A percentile compares a stretch with the other conserved stretches of the same genome.
These are phyloP conservation scores for Geotrichum klebahnii DNA, from an alignment of 1,139 yeast species.

Conservation along the genomic window DNA sequence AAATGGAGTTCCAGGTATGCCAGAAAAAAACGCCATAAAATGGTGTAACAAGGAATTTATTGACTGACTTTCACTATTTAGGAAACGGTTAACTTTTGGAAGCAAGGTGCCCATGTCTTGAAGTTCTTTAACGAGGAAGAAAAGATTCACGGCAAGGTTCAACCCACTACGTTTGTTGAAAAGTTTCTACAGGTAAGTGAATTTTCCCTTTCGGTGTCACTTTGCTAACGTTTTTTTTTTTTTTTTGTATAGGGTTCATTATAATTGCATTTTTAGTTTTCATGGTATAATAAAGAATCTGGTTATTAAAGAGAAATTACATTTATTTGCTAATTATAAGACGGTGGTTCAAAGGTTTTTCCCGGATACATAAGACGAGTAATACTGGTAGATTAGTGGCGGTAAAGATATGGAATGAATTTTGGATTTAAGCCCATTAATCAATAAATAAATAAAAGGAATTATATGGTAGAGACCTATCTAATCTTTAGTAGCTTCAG, in stretches of 20 bases:
- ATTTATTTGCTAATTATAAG: no score
- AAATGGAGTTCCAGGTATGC: constrained; percentile 72
- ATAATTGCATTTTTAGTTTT: constrained; percentile 13
- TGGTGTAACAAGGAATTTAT: background rate
- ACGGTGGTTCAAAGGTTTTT: no score
- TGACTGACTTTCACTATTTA: background rate
- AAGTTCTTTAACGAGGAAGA: constrained; percentile 72
- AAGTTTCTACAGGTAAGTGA: constrained; percentile 50
- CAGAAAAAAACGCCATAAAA: background rate
- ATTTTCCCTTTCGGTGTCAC: background rate
- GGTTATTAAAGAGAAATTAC: no score
- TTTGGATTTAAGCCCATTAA: no score
- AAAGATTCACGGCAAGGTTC: constrained; percentile 33
- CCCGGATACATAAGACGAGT: no score
- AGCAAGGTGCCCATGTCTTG: constrained; percentile 81
- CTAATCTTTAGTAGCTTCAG: constrained; percentile 5
- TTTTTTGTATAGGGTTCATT: constrained; percentile 4
- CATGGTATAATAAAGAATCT: no score
- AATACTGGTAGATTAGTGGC: no score
- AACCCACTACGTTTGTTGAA: constrained; percentile 48
- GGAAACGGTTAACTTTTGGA: constrained; percentile 86
- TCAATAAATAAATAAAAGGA: background rate
- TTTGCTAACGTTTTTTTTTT: no score
- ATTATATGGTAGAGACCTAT: background rate
- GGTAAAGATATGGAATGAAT: no score